Conservation (phyloP, 2,329 filamentous ascomycete species). For the Pseudopyricularia javanii region DNA sequence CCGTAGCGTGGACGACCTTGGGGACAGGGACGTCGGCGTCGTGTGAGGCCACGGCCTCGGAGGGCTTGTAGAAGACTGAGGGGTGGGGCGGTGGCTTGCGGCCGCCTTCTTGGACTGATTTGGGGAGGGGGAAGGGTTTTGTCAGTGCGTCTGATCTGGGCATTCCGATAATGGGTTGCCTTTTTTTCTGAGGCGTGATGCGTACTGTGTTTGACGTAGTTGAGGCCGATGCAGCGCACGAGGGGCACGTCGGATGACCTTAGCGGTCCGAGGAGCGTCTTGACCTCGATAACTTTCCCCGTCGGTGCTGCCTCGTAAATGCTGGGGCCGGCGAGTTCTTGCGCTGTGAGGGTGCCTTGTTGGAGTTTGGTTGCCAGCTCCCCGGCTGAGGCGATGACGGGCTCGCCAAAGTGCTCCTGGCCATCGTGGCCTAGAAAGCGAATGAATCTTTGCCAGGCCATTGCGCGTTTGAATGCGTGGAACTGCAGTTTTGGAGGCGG, state of each 20-base stretch:
- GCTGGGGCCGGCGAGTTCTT: not conserved
- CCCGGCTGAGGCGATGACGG: not conserved
- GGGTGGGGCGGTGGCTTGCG: constrained; percentile 35
- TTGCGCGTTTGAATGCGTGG: not conserved
- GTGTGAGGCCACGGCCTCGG: constrained; percentile 22
- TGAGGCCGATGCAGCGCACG: constrained; percentile 4
- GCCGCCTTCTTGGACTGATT: constrained; percentile 37
- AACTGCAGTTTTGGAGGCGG: too few species aligned
- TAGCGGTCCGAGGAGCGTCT: not conserved
- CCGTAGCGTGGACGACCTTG: constrained; percentile 28
- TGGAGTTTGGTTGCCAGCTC: not conserved
- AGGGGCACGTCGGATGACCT: constrained; percentile 1
- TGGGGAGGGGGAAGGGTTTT: not conserved
- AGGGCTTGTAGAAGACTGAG: constrained; percentile 38
- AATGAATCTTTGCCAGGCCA: constrained; percentile 1
- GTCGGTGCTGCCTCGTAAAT: not conserved
- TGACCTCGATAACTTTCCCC: not conserved
- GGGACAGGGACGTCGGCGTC: constrained; percentile 28
- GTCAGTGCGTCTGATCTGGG: not conserved
- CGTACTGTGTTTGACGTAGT: constrained; percentile 5
- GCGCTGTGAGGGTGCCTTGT: not conserved
- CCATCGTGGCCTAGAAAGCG: constrained; percentile 1
- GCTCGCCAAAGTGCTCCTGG: constrained; percentile 2
- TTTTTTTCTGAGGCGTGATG: too few species aligned
- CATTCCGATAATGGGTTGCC: not conserved